These are phyloP conservation scores for Musa balbisiana DNA, from an alignment of 202 grass and related monocot genomes.

Conservation along the genomic window DNA sequence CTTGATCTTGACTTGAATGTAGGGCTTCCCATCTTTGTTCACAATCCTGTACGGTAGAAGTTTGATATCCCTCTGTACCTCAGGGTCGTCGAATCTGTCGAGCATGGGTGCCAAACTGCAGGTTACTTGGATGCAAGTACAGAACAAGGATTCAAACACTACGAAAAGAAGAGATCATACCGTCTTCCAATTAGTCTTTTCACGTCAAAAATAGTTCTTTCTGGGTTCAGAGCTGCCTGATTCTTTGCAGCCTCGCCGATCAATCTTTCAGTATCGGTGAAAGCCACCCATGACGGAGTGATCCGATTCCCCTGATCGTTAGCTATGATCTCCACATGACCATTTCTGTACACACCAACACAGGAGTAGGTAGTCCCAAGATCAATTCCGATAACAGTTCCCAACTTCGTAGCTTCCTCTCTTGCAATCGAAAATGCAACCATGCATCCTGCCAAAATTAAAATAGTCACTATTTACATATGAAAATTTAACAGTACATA, in stretches of 20 bases:
- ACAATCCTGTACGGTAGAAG: constrained; percentile 33
- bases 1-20: constrained; percentile 24
- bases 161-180: background rate
- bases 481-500: too few species aligned
- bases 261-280: background rate
- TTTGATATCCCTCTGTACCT: constrained; percentile 37
- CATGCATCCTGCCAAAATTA: background rate
- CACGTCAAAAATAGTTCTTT: background rate
- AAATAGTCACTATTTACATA: background rate
- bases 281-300: background rate
- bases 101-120: background rate
- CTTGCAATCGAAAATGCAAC: background rate
- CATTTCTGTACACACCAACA: constrained; percentile 5
- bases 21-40: constrained; percentile 27
- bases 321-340: background rate
- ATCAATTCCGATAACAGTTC: background rate
- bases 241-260: background rate
- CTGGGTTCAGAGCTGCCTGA: background rate
- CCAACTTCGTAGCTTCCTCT: background rate
- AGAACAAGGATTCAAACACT: background rate
- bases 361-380: background rate
- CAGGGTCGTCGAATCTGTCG: constrained; percentile 9
- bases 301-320: background rate
- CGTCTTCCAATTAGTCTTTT: background rate
- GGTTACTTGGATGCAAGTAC: background rate